Conservation (phyloP, 1,139 yeast genomes). For the Yamadazyma spencermartinsiae region DNA sequence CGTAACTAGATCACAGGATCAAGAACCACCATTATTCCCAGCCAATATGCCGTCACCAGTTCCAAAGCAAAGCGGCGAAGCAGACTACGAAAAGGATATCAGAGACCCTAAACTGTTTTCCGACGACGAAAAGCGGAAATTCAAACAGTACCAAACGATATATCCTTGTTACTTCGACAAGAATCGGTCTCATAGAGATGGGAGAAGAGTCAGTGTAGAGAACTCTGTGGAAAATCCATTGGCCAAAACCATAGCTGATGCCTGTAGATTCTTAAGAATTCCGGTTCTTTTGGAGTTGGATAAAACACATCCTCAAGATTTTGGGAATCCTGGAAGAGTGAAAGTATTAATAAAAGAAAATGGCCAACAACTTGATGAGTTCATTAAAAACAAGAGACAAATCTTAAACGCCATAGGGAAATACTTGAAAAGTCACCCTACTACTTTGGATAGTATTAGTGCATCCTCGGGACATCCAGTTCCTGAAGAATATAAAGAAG, state of each 20-base stretch:
- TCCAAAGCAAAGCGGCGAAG: constrained; percentile 9
- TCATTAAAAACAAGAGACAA: constrained; percentile 62
- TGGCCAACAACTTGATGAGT: constrained; percentile 39
- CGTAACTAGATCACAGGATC: constrained; percentile 65
- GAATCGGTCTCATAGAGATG: constrained; percentile 72
- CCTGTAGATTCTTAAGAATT: constrained; percentile 46
- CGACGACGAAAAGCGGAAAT: constrained; percentile 57
- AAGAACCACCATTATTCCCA: constrained; percentile 29
- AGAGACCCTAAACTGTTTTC: constrained; percentile 40
- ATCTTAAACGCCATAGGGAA: constrained; percentile 61
- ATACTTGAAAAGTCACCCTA: constrained; percentile 67
- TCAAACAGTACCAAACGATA: constrained; percentile 67
- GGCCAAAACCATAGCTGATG: constrained; percentile 79
- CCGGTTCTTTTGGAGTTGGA: constrained; percentile 71
- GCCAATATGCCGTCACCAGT: constrained; percentile 21
- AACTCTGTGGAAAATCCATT: constrained; percentile 83
- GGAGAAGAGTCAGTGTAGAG: constrained; percentile 71
- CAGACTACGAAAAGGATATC: constrained; percentile 23
- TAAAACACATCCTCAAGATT: constrained; percentile 93
- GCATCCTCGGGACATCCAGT: constrained; percentile 54
- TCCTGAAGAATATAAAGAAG: constrained; percentile 57
- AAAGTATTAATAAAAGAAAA: constrained; percentile 64
- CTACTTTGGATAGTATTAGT: constrained; percentile 63
- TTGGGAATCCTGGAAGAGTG: constrained; percentile 95
- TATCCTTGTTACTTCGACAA: constrained; percentile 94